Evolutionary conservation across 257 asterid genomes (phyloP), one percentile per base, ranked within the genome.

Genomic region (Paraleonurus japonicus): DNA sequence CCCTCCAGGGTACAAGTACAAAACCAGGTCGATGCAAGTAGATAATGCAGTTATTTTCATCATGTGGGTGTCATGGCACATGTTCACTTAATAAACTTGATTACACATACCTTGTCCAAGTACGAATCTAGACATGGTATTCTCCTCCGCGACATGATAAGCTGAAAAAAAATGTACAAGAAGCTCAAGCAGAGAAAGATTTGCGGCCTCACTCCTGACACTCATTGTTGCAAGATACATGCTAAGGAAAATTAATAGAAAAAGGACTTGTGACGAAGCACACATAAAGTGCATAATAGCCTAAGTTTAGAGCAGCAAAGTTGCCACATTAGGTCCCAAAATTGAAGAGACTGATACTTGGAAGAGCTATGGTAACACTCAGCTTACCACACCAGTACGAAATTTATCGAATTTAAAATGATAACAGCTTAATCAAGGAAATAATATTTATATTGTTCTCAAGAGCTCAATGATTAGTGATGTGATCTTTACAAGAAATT

Each of bases 111-210:
- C 99, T 95, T 95, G 72, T 95, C 99, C 86, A 92, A 83, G 79
- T 89, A 95, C 19, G 99, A 95, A 85, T 95, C 99, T 41, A 95
- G 82, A 62, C 99, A 92, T 55, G 99, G 99, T 75, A 95, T 88
- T 74, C 99, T 86, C 57, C 97, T 90, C 71, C 99, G 89, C 65
- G 99, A 95, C 99, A 95, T 95, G 72, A 92, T 87, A 67, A 95
- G 99, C 99, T 95, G 96, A 64, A 33, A 73, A 62, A 73, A 68
- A 51, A 61, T 32, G 58, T 48, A 72, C 22, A 15, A 55, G 48
- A 32, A 66, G 65, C 48, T 10, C 26, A 50, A 75, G 70, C 61
- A 73, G 47, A 73, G 43, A 12, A 53, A 65, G 59, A 63, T 57
- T 27, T 7, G 27, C n/a, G n/a, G n/a, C n/a, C n/a, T n/a, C n/a